phyloP scores from a whole-genome alignment of 2,329 filamentous ascomycete genomes.

The Colletotrichum liaoningense region DNA sequence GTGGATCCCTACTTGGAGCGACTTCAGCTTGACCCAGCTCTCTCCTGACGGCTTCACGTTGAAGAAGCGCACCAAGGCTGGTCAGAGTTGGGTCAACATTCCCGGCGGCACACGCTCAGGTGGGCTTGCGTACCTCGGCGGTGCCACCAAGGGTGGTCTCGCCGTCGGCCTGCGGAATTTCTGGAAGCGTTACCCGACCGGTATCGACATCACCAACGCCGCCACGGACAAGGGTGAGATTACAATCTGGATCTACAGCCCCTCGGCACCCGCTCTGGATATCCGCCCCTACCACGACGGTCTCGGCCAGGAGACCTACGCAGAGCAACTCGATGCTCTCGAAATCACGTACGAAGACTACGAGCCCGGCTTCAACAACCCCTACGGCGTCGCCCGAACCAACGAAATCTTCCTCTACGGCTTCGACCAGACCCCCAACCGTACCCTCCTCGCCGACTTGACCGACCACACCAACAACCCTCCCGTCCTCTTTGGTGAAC shows the following conservation, averaged over 20 bases:
- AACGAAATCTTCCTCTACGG: constrained; percentile 66
- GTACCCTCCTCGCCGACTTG: constrained; percentile 56
- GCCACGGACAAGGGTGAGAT: constrained; percentile 61
- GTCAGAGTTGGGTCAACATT: constrained; percentile 69
- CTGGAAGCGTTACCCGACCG: constrained; percentile 72
- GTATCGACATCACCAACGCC: constrained; percentile 65
- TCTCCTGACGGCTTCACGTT: constrained; percentile 71
- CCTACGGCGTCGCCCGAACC: constrained; percentile 68
- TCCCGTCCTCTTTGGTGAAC: constrained; percentile 60
- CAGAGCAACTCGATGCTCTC: constrained; percentile 68
- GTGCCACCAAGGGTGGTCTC: constrained; percentile 66
- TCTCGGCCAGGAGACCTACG: constrained; percentile 65
- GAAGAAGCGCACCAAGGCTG: constrained; percentile 68
- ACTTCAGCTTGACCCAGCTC: constrained; percentile 67
- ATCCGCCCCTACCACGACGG: constrained; percentile 69
- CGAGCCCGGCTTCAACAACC: constrained; percentile 64
- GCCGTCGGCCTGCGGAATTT: constrained; percentile 70
- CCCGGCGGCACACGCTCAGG: constrained; percentile 66
- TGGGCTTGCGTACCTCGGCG: constrained; percentile 69
- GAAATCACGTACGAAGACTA: constrained; percentile 74
- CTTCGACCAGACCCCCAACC: constrained; percentile 63
- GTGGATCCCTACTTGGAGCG: constrained; percentile 70
- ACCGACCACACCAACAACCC: constrained; percentile 61
- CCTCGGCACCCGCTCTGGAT: constrained; percentile 65
- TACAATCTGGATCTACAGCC: constrained; percentile 71